Evolutionary conservation across 352 stramenopile species (phyloP).

Genomic region (Pythium guiyangense): DNA sequence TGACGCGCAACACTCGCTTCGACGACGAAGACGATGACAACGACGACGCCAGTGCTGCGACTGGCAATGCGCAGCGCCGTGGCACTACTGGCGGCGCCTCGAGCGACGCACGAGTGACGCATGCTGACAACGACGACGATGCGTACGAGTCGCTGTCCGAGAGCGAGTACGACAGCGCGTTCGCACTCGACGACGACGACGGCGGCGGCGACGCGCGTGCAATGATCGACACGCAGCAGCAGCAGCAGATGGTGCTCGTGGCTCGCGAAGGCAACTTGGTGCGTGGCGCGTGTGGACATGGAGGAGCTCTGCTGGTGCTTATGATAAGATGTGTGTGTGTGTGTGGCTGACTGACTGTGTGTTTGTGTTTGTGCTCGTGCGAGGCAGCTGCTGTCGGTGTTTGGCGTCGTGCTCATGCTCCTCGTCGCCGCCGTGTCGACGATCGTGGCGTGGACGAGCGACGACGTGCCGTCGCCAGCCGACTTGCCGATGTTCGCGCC

Average conservation of each 20-base stretch:
- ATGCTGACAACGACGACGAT: constrained; percentile 15
- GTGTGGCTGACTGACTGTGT: not conserved
- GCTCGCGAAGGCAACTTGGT: constrained; percentile 51
- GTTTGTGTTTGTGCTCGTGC: not conserved
- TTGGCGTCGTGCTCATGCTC: constrained; percentile 64
- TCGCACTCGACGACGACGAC: constrained; percentile 18
- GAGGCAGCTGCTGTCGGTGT: constrained; percentile 55
- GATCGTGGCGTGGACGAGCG: constrained; percentile 50
- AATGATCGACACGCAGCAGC: constrained; percentile 18
- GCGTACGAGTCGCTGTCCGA: constrained; percentile 40
- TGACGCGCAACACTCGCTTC: constrained; percentile 31
- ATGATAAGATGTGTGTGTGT: not conserved
- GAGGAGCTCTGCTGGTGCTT: not conserved
- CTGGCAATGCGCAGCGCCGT: not conserved
- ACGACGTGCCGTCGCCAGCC: constrained; percentile 30
- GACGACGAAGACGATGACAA: constrained; percentile 16
- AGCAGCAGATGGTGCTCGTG: constrained; percentile 41
- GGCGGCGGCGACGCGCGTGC: constrained; percentile 13
- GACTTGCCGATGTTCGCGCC: constrained; percentile 76
- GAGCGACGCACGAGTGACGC: no score
- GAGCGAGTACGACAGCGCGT: constrained; percentile 27
- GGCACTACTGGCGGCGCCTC: no score
- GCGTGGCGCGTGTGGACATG: not conserved
- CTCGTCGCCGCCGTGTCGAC: constrained; percentile 59
- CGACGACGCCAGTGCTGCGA: constrained; percentile 9